Conservation (phyloP, 495 filamentous ascomycete genomes). For the Baudoinia panamericana region DNA sequence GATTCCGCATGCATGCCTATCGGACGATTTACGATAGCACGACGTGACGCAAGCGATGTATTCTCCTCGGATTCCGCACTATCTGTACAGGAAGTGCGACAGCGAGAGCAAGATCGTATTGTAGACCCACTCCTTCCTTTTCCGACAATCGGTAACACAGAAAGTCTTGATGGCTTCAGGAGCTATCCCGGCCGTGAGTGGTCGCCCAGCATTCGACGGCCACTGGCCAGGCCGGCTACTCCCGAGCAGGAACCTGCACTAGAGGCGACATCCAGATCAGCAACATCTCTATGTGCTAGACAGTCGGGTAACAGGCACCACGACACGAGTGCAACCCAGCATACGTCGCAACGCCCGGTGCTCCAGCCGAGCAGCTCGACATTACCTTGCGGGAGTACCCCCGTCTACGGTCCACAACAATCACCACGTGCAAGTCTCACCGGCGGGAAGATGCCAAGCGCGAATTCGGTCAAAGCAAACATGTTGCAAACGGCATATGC, state of each 20-base stretch:
- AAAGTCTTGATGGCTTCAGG: constrained; percentile 5
- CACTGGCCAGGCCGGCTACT: neutral
- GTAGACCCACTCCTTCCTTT: constrained; percentile 9
- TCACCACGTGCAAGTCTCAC: no score
- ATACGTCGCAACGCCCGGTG: no score
- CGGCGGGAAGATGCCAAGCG: no score
- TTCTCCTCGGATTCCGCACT: constrained; percentile 1
- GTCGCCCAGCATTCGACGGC: neutral
- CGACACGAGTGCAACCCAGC: no score
- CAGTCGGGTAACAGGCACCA: no score
- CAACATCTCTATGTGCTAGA: no score
- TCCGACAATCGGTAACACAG: constrained; percentile 10
- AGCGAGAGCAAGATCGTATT: neutral
- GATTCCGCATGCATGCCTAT: neutral
- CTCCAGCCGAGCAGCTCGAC: no score
- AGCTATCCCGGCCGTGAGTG: constrained; percentile 9
- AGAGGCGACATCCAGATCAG: no score
- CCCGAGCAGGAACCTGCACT: neutral
- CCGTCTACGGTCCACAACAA: no score
- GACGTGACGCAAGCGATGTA: constrained; percentile 7
- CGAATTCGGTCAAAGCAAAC: no score
- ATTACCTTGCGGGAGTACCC: no score
- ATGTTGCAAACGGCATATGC: no score
- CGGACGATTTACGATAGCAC: constrained; percentile 7
- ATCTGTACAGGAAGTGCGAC: constrained; percentile 11